Conservation (phyloP, 768 basidiomycete genomes). For the Vishniacozyma victoriae region DNA sequence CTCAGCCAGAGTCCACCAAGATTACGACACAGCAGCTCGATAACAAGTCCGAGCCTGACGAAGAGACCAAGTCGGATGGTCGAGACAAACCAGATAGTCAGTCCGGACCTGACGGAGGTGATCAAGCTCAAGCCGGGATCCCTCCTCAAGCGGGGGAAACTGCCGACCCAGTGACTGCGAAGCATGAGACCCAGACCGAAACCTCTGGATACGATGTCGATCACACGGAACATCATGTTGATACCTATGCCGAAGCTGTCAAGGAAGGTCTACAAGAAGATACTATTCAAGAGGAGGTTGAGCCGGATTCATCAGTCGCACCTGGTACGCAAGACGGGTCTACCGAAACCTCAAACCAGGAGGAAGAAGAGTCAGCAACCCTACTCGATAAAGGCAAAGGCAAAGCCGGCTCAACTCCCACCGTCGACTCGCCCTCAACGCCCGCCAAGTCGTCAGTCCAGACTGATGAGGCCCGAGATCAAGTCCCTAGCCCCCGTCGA, state of each 20-base stretch:
- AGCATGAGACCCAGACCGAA: no score
- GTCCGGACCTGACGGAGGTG: conserved; percentile 1
- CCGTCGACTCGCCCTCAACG: not conserved
- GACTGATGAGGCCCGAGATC: not conserved
- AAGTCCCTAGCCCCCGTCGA: not conserved
- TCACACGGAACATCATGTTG: not conserved
- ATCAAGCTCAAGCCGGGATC: not conserved
- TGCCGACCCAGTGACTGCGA: no score
- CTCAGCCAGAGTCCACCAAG: no score
- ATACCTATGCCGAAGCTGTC: conserved; percentile 4
- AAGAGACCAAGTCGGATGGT: not conserved
- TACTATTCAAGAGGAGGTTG: no score
- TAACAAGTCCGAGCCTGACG: not conserved
- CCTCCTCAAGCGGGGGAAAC: no score
- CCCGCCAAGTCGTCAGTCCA: not conserved
- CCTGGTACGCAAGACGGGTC: not conserved
- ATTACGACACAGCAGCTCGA: not conserved
- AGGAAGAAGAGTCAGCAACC: not conserved
- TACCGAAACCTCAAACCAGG: conserved; percentile 2
- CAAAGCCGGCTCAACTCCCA: not conserved
- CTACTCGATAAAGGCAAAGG: not conserved
- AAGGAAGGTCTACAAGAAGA: no score
- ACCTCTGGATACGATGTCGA: no score
- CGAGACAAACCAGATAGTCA: not conserved
- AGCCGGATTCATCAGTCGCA: not conserved